Evolutionary conservation across 345 rosid genomes (phyloP).

Genomic region (Syzygium jambos): DNA sequence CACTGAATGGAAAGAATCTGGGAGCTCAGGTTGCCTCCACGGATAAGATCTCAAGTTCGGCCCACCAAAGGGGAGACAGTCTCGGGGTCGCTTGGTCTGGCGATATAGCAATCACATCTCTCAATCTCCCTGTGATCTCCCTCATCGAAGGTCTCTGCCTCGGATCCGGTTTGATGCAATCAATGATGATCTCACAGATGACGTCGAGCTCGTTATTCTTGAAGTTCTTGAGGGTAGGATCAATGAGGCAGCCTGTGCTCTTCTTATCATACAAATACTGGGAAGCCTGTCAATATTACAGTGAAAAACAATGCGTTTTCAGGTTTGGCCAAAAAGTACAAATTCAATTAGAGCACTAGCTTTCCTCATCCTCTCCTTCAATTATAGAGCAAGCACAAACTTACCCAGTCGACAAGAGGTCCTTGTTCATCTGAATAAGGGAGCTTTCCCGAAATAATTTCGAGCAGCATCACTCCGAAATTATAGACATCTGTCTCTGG

Average conservation of each 20-base stretch:
- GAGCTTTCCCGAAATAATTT: constrained; percentile 81
- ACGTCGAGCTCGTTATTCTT: constrained; percentile 59
- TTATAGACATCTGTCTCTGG: constrained; percentile 56
- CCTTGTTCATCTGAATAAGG: constrained; percentile 59
- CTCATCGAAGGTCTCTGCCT: constrained; percentile 64
- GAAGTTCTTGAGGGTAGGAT: constrained; percentile 55
- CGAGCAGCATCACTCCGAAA: constrained; percentile 76
- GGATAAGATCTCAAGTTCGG: constrained; percentile 91
- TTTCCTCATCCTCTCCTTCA: not conserved
- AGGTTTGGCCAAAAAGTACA: not conserved
- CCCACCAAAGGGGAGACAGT: constrained; percentile 99
- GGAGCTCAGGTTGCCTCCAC: constrained; percentile 59
- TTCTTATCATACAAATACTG: constrained; percentile 42
- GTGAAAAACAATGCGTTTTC: not conserved
- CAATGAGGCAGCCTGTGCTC: constrained; percentile 43
- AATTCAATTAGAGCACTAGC: not conserved
- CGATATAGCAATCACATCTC: constrained; percentile 46
- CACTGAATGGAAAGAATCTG: not conserved
- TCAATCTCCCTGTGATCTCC: constrained; percentile 44
- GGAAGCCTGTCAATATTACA: constrained; percentile 39
- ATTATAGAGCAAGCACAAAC: not conserved
- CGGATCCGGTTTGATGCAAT: constrained; percentile 50
- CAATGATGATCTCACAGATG: constrained; percentile 48
- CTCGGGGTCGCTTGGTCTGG: constrained; percentile 92
- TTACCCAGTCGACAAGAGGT: constrained; percentile 67